Percentiles rank a stretch among this genome's conserved stretches.
phyloP scores from a whole-genome alignment of 1,284 basidiomycete species.

The Ceratobasidium sp. region DNA sequence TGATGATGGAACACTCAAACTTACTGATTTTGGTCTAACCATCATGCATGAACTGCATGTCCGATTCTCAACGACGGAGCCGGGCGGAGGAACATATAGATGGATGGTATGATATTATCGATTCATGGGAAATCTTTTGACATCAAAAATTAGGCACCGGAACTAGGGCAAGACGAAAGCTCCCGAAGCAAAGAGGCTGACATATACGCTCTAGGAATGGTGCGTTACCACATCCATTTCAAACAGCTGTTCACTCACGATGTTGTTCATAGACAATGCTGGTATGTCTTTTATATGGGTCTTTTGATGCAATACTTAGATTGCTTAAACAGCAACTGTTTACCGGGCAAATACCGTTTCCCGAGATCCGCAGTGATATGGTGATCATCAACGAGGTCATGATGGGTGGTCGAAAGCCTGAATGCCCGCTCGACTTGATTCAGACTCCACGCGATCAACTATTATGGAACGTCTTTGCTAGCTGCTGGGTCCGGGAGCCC shows the following conservation, averaged over 20 bases:
- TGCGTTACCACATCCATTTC: neutral
- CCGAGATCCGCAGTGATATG: neutral
- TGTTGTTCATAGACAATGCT: too few relatives aligned
- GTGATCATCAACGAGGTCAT: neutral
- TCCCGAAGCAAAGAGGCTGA: neutral
- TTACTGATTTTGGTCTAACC: neutral
- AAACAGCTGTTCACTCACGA: too few relatives aligned
- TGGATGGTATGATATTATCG: neutral
- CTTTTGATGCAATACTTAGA: too few relatives aligned
- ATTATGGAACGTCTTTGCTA: neutral
- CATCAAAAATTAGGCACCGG: neutral
- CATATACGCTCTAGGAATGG: neutral
- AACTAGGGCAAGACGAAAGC: neutral
- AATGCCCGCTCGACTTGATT: neutral
- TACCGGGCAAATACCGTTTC: constrained; percentile 6
- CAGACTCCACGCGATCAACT: neutral
- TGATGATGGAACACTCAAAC: neutral
- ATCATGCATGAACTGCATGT: neutral
- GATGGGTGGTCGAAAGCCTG: neutral
- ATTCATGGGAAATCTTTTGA: too few relatives aligned
- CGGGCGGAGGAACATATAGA: neutral
- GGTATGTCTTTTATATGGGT: too few relatives aligned
- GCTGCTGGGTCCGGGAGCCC: constrained; percentile 8
- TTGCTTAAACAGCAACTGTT: neutral
- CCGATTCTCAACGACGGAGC: neutral